phyloP scores from a whole-genome alignment of 2,329 filamentous ascomycete genomes.

The Daldinia sp. region DNA sequence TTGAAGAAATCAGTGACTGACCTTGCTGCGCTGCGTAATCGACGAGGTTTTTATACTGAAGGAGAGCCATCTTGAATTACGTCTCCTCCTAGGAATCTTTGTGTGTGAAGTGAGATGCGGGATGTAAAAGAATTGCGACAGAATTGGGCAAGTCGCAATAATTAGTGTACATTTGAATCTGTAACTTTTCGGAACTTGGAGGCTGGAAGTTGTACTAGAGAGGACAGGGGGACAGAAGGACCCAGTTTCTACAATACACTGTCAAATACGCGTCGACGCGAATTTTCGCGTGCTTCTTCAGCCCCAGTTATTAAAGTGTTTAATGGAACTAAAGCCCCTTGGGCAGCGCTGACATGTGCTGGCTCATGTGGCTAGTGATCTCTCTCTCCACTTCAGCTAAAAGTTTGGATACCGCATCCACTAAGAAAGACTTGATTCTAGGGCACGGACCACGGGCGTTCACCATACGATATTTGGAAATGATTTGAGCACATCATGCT shows the following conservation, averaged over 20 bases:
- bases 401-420: neutral
- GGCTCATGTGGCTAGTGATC: neutral
- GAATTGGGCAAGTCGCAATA: constrained; percentile 45
- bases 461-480: too few species aligned
- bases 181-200: constrained; percentile 28
- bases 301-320: constrained; percentile 46
- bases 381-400: neutral
- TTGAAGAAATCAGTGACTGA: constrained; percentile 51
- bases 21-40: constrained; percentile 90
- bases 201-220: constrained; percentile 39
- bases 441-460: too few species aligned
- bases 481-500: too few species aligned
- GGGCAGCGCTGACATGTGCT: neutral
- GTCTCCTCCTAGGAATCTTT: constrained; percentile 27
- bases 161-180: constrained; percentile 22
- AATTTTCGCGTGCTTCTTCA: constrained; percentile 49
- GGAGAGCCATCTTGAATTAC: constrained; percentile 78
- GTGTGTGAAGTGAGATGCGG: constrained; percentile 21
- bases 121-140: constrained; percentile 45
- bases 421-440: too few species aligned
- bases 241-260: constrained; percentile 5
- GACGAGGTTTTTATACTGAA: constrained; percentile 81
- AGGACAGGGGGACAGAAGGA: constrained; percentile 1
- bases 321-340: constrained; percentile 2
- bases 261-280: constrained; percentile 43